Base-by-base conservation (phyloP, 2,329 filamentous ascomycete genomes). In the Xylariaceae sp. region DNA sequence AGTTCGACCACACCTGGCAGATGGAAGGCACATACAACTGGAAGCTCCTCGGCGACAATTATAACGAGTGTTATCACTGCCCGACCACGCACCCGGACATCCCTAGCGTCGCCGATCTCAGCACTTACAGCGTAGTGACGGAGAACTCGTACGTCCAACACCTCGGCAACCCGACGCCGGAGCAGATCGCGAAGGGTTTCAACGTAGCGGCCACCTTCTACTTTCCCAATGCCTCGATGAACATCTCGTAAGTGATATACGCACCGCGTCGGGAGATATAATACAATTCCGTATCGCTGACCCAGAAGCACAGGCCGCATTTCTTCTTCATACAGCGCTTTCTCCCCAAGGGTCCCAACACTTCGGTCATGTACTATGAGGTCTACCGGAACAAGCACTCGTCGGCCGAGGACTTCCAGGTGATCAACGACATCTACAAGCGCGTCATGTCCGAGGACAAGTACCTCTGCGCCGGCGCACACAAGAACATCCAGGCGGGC, bases 21-120 rank as follows among this genome's bases (percentile, higher is more conserved):
- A 77, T 81, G 74, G 75, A 80, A 47, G 76, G 76, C 0, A 73
- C 76, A 34, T 80, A 77, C 65, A 83, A 83, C 70, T 84, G 80
- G 80, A 84, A 84, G 70, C 76, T 79, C 29, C 67, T 82, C 34
- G 76, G 77, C 11, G 82, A 85, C 64, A 84, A 85, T 71, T 86
- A 83, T 72, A 86, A 86, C 65, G 81, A 83, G 65, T 85, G 81
- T 65, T 86, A 85, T 62, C 81, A 85, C 71, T 84, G 80, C 71
- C 76, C 77, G 49, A 79, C 77, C 0, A 77, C 80, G 1, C 81
- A 84, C 60, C 80, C 82, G 2, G 79, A 81, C 54, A 78, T 84
- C 34, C 73, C 78, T 3, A 71, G 73, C 42, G 73, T 84, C n/a
- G 75, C 80, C 44, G 78, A 84, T 56, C 74, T 84, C 40, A 74